These are phyloP conservation scores for Biscogniauxia sp. DNA, from an alignment of 2,329 filamentous ascomycete genomes.

Conservation along the genomic window DNA sequence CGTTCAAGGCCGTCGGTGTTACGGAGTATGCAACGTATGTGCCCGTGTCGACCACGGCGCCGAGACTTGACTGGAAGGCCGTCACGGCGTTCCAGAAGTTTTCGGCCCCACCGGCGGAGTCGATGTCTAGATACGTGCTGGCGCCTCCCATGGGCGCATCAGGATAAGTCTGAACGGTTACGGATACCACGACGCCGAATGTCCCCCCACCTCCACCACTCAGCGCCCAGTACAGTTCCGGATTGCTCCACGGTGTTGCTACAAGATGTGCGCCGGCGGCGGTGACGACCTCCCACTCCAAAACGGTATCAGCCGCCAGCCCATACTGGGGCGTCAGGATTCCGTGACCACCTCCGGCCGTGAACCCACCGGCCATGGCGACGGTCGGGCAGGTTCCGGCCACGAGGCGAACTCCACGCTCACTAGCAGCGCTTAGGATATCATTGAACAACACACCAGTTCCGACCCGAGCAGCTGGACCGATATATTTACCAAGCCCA, in stretches of 20 bases:
- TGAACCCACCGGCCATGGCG: constrained; percentile 46
- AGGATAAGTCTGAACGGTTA: constrained; percentile 35
- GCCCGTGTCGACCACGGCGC: constrained; percentile 18
- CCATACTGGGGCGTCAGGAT: constrained; percentile 46
- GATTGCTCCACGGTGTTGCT: constrained; percentile 36
- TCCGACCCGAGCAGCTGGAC: constrained; percentile 45
- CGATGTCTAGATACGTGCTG: background rate
- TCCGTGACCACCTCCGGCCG: constrained; percentile 51
- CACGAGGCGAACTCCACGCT: constrained; percentile 40
- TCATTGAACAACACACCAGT: constrained; percentile 48
- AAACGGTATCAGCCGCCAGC: constrained; percentile 48
- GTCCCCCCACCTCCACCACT: constrained; percentile 44
- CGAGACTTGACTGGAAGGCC: constrained; percentile 30
- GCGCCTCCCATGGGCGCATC: constrained; percentile 6
- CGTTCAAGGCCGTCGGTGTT: constrained; percentile 5
- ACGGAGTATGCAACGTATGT: background rate
- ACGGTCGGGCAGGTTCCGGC: constrained; percentile 47
- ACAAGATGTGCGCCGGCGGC: constrained; percentile 42
- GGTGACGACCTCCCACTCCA: constrained; percentile 48
- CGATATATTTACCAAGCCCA: constrained; percentile 33
- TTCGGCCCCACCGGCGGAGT: too few relatives aligned
- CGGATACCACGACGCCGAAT: constrained; percentile 41
- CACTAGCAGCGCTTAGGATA: constrained; percentile 35
- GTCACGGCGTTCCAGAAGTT: constrained; percentile 29
- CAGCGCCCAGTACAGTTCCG: constrained; percentile 50